Conservation (phyloP, 148 eudicot species). For the Selenicereus undatus region DNA sequence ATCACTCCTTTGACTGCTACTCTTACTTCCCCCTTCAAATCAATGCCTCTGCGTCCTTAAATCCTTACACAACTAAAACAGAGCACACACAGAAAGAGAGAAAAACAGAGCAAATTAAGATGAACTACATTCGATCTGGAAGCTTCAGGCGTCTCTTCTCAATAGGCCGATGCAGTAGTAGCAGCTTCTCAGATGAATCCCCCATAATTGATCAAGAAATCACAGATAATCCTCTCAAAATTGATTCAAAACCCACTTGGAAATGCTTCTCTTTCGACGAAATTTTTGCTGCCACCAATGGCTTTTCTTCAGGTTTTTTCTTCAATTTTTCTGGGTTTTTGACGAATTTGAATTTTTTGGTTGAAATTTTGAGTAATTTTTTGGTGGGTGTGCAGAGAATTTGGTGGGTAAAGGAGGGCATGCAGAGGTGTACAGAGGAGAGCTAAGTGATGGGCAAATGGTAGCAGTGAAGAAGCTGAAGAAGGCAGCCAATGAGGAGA, state of each 20-base stretch:
- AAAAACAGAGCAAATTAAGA: constrained; percentile 15
- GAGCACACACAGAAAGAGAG: neutral
- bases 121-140: constrained; percentile 68
- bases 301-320: constrained; percentile 60
- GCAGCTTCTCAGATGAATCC: constrained; percentile 32
- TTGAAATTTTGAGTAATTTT: neutral
- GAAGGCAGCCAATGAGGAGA: constrained; percentile 53
- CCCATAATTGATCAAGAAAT: constrained; percentile 16
- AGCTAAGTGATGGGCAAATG: constrained; percentile 48
- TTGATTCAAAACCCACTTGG: constrained; percentile 54
- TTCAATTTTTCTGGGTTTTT: neutral
- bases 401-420: constrained; percentile 93
- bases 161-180: constrained; percentile 40
- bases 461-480: constrained; percentile 88
- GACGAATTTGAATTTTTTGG: neutral
- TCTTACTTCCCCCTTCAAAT: neutral
- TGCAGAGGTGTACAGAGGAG: constrained; percentile 85
- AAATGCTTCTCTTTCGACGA: constrained; percentile 81
- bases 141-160: constrained; percentile 76
- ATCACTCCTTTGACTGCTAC: neutral
- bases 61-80: constrained; percentile 11
- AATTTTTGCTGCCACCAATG: constrained; percentile 74
- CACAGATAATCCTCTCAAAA: constrained; percentile 11
- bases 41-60: constrained; percentile 19
- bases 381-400: constrained; percentile 48